Evolutionary conservation across 345 rosid genomes (phyloP).

Genomic region (Gossypium stocksii): DNA sequence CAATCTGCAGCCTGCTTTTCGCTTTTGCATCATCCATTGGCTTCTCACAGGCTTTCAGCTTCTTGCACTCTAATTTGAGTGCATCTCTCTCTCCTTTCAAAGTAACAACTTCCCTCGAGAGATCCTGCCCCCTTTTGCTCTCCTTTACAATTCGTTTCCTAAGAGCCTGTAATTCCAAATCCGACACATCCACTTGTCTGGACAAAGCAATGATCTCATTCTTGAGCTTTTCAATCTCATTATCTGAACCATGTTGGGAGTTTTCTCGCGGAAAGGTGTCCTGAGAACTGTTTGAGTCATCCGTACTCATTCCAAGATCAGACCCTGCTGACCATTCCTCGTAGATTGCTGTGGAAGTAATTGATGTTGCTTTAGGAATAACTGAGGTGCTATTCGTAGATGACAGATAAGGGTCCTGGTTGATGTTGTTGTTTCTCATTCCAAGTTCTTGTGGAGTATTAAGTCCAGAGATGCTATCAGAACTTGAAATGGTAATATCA

Average conservation of each 20-base stretch:
- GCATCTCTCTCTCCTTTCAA: conserved; percentile 73
- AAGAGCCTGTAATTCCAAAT: conserved; percentile 77
- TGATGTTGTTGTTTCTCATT: conserved; percentile 33
- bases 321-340: conserved; percentile 62
- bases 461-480: conserved; percentile 64
- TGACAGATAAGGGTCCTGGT: conserved; percentile 35
- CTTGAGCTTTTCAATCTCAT: conserved; percentile 67
- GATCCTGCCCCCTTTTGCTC: conserved; percentile 79
- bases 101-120: conserved; percentile 50
- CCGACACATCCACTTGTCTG: conserved; percentile 74
- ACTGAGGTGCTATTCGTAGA: conserved; percentile 30
- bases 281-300: conserved; percentile 53
- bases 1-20: conserved; percentile 50
- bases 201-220: conserved; percentile 51
- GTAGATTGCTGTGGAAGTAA: conserved; percentile 30
- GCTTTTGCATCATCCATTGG: conserved; percentile 34
- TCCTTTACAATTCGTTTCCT: conserved; percentile 84
- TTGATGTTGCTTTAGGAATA: conserved; percentile 23
- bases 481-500: conserved; percentile 75
- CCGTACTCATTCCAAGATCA: conserved; percentile 53
- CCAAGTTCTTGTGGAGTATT: conserved; percentile 61
- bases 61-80: conserved; percentile 47
- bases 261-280: conserved; percentile 36
- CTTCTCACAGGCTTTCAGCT: conserved; percentile 47
- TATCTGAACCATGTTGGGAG: conserved; percentile 35